Evolutionary conservation across 1,139 yeast species (phyloP).

Genomic region (Diutina scorzettiae): DNA sequence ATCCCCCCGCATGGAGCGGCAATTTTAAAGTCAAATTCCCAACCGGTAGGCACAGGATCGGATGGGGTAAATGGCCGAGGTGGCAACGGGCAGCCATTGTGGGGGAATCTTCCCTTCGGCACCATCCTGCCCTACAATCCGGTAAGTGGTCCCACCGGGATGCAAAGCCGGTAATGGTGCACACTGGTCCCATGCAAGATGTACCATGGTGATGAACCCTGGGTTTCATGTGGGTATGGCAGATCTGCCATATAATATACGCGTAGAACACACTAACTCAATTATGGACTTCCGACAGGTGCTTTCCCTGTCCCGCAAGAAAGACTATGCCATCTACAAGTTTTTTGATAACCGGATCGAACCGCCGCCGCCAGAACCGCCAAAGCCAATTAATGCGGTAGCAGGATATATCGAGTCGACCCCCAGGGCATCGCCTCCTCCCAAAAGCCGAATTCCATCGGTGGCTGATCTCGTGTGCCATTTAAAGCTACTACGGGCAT

Average conservation of each 20-base stretch:
- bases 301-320: not conserved
- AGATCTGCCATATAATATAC: not conserved
- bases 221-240: conserved; percentile 1
- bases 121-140: no score
- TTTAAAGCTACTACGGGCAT: not conserved
- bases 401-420: not conserved
- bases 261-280: not conserved
- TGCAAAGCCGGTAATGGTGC: no score
- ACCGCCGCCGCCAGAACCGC: not conserved
- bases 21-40: no score
- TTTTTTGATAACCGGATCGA: not conserved
- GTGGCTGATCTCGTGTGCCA: conserved; percentile 1
- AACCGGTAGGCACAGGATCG: no score
- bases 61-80: no score
- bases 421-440: not conserved
- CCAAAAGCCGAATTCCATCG: not conserved
- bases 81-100: no score
- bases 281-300: not conserved
- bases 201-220: not conserved
- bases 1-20: no score
- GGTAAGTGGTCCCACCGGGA: no score
- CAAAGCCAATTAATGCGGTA: not conserved
- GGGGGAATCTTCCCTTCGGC: no score
- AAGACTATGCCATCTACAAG: conserved; percentile 2
- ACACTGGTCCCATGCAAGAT: no score